Conservation (phyloP, 768 basidiomycete species). For the Boletus sp. region DNA sequence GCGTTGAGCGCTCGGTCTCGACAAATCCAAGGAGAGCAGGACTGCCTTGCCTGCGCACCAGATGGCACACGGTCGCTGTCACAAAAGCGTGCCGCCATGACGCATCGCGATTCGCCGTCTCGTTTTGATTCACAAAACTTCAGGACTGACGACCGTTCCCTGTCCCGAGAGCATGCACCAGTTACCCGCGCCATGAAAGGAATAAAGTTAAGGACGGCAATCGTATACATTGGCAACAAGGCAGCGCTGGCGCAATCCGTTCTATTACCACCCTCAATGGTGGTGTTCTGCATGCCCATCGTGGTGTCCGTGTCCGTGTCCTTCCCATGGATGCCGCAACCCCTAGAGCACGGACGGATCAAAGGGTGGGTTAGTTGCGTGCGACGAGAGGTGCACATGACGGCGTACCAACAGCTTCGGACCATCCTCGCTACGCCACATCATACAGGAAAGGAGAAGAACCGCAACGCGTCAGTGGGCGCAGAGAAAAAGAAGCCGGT, state of each 20-base stretch:
- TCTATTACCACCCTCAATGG: conserved; percentile 34
- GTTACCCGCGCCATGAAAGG: neutral
- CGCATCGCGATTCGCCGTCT: too few species aligned
- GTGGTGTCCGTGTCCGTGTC: conserved; percentile 48
- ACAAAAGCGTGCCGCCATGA: too few species aligned
- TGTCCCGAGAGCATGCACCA: neutral
- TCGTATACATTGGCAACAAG: conserved; percentile 11
- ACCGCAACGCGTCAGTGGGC: neutral
- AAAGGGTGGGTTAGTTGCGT: neutral
- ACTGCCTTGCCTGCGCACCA: neutral
- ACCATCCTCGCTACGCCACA: conserved; percentile 62
- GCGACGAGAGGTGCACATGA: neutral
- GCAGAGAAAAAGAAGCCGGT: neutral
- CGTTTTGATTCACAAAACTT: neutral
- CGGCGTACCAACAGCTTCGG: conserved; percentile 63
- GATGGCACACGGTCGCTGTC: neutral
- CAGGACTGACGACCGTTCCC: neutral
- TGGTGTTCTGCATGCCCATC: conserved; percentile 40
- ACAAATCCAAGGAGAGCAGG: neutral
- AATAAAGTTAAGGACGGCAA: neutral
- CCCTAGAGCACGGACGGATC: conserved; percentile 36
- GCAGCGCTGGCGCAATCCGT: neutral
- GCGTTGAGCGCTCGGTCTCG: neutral
- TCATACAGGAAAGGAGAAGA: conserved; percentile 1
- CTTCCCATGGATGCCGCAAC: conserved; percentile 64